phyloP scores from a whole-genome alignment of 2,329 filamentous ascomycete genomes.

The Colletotrichum theobromicola region DNA sequence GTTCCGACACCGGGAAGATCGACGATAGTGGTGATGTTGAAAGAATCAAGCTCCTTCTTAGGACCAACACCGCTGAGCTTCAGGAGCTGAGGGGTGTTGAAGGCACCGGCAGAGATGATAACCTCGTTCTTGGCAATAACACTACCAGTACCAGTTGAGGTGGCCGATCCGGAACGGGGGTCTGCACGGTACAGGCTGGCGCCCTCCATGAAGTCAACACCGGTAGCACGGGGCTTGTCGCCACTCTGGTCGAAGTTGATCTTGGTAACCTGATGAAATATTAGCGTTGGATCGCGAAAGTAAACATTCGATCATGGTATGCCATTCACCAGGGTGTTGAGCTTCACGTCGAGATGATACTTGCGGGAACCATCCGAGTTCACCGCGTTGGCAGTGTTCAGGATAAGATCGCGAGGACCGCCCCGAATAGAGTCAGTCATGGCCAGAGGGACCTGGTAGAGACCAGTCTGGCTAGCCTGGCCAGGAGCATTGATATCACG shows the following conservation, averaged over 20 bases:
- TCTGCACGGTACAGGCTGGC: constrained; percentile 47
- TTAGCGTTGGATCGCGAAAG: background rate
- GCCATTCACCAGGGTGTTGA: background rate
- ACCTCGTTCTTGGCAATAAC: constrained; percentile 43
- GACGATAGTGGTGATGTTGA: constrained; percentile 48
- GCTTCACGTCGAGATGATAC: constrained; percentile 32
- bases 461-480: background rate
- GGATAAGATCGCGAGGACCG: background rate
- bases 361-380: constrained; percentile 21
- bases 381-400: constrained; percentile 8
- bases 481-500: constrained; percentile 28
- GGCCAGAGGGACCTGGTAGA: background rate
- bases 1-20: constrained; percentile 56
- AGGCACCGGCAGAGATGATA: constrained; percentile 53
- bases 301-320: background rate
- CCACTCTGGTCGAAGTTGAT: constrained; percentile 38
- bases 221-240: constrained; percentile 33
- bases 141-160: background rate
- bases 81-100: constrained; percentile 57
- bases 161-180: constrained; percentile 36
- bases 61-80: constrained; percentile 57
- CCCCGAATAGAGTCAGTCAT: constrained; percentile 4
- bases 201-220: constrained; percentile 39
- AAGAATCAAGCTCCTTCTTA: constrained; percentile 41
- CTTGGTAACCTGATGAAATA: constrained; percentile 32